A percentile compares a stretch with the other conserved stretches of the same genome.
Evolutionary conservation across 2,329 filamentous ascomycete genomes (phyloP).

Genomic region (Fusarium sp.): DNA sequence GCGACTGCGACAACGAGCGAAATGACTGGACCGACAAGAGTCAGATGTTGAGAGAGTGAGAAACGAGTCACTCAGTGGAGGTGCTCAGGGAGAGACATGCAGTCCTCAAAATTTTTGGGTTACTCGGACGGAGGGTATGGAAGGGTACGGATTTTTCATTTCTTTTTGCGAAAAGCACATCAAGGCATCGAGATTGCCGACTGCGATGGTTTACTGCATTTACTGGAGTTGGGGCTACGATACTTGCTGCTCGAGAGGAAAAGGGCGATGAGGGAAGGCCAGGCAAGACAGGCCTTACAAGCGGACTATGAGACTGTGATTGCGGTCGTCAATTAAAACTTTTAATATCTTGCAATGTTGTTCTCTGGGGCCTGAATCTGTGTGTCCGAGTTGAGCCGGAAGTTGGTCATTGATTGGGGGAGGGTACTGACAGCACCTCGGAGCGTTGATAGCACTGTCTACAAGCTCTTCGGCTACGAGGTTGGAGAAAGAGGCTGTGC

Average conservation of each 20-base stretch:
- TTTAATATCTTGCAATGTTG: constrained; percentile 15
- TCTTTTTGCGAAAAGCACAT: neutral
- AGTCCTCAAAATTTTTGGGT: constrained; percentile 8
- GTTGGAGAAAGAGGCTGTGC: constrained; percentile 10
- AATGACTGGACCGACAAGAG: neutral
- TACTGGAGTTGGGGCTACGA: constrained; percentile 27
- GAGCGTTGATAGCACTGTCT: neutral
- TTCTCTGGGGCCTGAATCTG: neutral
- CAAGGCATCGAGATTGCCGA: neutral
- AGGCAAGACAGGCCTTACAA: constrained; percentile 11
- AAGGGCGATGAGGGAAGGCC: constrained; percentile 9
- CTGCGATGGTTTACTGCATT: constrained; percentile 22
- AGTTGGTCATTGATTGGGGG: neutral
- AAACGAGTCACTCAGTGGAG: neutral
- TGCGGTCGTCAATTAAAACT: constrained; percentile 5
- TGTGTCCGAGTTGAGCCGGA: neutral
- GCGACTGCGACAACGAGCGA: neutral
- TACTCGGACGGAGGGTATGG: neutral
- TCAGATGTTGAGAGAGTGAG: neutral
- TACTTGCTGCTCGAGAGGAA: constrained; percentile 19
- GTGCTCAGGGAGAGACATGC: neutral
- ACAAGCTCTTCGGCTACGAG: neutral
- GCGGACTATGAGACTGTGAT: constrained; percentile 10
- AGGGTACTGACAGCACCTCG: neutral
- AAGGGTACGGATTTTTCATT: neutral